Evolutionary conservation across 2,329 filamentous ascomycete genomes (phyloP), one percentile per base, ranked within the genome.

Genomic region (Exophiala mesophila): DNA sequence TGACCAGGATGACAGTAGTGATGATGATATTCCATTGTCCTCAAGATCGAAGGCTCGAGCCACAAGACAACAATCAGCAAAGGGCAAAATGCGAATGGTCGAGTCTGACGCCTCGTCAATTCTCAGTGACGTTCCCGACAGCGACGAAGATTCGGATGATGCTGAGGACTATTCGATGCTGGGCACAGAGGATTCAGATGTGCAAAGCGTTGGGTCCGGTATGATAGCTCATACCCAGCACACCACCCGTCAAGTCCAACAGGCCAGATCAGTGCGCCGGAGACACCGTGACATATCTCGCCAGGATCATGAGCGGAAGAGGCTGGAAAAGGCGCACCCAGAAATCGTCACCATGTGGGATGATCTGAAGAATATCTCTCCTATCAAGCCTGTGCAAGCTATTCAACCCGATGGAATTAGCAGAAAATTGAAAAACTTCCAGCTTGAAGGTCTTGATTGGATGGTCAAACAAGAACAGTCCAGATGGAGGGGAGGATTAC

Each of bases 391-490:
- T 49, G 67, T 77, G 47, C 72, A 72, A 50, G 84, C 83, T 23
- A 67, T 76, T 45, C 88, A 94, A 58, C 92, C 92, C 3, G 60
- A 67, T 5, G 80, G 76, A 3, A 96, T 98, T 52, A 86, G 77
- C 38, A 83, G 90, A 28, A 82, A 82, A 41, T 73, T 98, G 50
- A 96, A 98, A 63, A 82, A 84, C 1, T 98, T 97, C 61, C 92
- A 98, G 59, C 80, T 95, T 4, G 85, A 96, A 64, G 92, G 92
- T 3, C 72, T 98, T 28, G 82, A 88, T 37, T 98, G 92, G 92
- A 94, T 98, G 88, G 80, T 77, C 47, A 82, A 77, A 41, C 94
- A 97, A 74, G 92, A 98, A 62, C 72, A 85, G 64, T 84, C 80
- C 0, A 68, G 83, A 28, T 97, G 89, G 76, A 86, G 82, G 58